Base-by-base conservation (phyloP, 345 rosid genomes). In the Pugionium cornutum region DNA sequence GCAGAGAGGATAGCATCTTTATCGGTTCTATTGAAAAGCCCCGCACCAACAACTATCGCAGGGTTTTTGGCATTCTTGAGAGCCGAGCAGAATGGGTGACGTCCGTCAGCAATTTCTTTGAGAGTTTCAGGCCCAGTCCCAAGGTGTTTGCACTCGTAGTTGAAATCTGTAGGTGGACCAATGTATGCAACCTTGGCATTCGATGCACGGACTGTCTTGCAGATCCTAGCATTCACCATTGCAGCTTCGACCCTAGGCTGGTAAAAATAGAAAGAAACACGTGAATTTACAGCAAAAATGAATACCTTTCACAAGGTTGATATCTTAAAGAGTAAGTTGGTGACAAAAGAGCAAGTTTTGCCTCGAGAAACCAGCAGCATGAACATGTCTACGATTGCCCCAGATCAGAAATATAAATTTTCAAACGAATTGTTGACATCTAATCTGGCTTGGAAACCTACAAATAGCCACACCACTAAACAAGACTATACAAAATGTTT, bases 171-270 rank as follows among this genome's bases (percentile, higher is more conserved):
- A 2, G 82, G 77, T 8, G 89, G 89, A 56, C 99, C 99, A 68
- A 95, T 62, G 53, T 91, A 95, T 9, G 85, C 98, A 66, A 95
- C 98, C 75, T 89, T 89, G 26, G 99, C 98, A 32, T 87, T 82
- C 8, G 76, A 74, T 44, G 87, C 96, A 58, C 89, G 80, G 50
- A 95, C 94, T 1, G 98, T 83, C 89, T 91, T 89, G 57, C 77
- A 80, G 70, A 95, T 95, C 82, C 99, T 89, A 7, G 98, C 99
- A 78, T 91, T 89, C 60, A 95, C 89, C 90, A 91, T 84, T 36
- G 98, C 97, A 79, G 98, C 99, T 84, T 95, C 99, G 18, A 87
- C 86, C 64, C 97, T 86, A 10, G 96, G 96, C 97, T 95, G 87
- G 60, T 63, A 74, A 80, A 64, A 59, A n/a, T 48, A n/a, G 39